These are phyloP conservation scores for Penicillium tannophilum DNA, from an alignment of 495 filamentous ascomycete species.

Conservation along the genomic window DNA sequence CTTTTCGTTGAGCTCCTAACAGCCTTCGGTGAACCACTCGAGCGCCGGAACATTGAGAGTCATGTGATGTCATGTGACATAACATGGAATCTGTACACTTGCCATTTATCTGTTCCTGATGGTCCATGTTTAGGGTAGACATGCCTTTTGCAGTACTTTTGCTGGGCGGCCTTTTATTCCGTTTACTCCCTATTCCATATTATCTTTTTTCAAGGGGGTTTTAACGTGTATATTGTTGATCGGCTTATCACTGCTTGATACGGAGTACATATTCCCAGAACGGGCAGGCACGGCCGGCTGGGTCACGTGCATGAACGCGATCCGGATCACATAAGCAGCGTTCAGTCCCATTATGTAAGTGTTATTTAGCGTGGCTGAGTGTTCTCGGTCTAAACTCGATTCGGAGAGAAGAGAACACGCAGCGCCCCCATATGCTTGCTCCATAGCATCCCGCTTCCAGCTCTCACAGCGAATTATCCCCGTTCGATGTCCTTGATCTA, in stretches of 20 bases:
- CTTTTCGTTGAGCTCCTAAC: slow-evolving; percentile 48
- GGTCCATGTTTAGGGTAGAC: not conserved
- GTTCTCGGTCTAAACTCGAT: slow-evolving; percentile 22
- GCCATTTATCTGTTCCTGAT: not conserved
- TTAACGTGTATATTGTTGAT: not conserved
- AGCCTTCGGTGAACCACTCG: slow-evolving; percentile 34
- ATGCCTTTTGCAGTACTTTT: not conserved
- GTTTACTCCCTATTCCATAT: not conserved
- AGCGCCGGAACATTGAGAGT: slow-evolving; percentile 1
- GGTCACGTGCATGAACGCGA: slow-evolving; percentile 1
- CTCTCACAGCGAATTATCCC: not conserved
- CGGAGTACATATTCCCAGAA: slow-evolving; percentile 1
- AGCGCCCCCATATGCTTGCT: slow-evolving; percentile 13
- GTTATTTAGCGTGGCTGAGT: slow-evolving; percentile 15
- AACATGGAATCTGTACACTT: not conserved
- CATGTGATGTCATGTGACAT: slow-evolving; percentile 17
- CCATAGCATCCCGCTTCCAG: slow-evolving; percentile 1
- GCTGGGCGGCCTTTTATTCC: not conserved
- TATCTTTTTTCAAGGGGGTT: not conserved
- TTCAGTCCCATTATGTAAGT: not conserved
- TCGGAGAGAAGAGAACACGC: slow-evolving; percentile 26
- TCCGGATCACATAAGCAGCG: not conserved
- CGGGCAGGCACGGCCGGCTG: not conserved
- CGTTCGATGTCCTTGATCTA: slow-evolving; percentile 39
- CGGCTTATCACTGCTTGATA: not conserved